phyloP scores from a whole-genome alignment of 2,329 filamentous ascomycete genomes.

The Fusarium begoniae region DNA sequence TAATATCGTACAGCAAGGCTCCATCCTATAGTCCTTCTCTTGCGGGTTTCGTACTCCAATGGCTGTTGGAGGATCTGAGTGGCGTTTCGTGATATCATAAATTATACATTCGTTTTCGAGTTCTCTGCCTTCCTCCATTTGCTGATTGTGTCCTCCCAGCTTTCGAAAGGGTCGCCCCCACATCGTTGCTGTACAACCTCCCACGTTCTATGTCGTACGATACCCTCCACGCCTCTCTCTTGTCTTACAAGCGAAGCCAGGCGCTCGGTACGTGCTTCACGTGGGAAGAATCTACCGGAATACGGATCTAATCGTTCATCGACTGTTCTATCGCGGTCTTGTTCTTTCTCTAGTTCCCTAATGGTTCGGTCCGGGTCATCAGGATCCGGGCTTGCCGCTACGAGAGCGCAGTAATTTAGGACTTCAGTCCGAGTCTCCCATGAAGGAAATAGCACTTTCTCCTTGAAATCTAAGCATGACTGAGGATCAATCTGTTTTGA shows the following conservation, averaged over 20 bases:
- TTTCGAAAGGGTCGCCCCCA: constrained; percentile 62
- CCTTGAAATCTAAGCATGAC: constrained; percentile 72
- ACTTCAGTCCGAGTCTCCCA: neutral
- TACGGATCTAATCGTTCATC: constrained; percentile 95
- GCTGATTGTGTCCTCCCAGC: constrained; percentile 73
- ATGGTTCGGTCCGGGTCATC: neutral
- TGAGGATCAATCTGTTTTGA: neutral
- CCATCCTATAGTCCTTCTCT: neutral
- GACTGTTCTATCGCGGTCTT: constrained; percentile 64
- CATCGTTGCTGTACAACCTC: constrained; percentile 80
- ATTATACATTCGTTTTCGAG: constrained; percentile 5
- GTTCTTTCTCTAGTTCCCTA: neutral
- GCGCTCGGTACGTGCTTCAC: constrained; percentile 81
- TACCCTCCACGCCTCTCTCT: constrained; percentile 79
- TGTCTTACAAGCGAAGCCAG: constrained; percentile 78
- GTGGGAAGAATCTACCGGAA: constrained; percentile 80
- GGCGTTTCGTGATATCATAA: neutral
- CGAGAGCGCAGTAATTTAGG: neutral
- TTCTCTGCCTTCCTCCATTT: constrained; percentile 62
- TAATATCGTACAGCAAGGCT: neutral
- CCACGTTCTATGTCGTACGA: constrained; percentile 87
- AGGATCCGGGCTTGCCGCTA: neutral
- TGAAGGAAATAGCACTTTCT: constrained; percentile 44
- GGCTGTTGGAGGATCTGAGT: neutral
- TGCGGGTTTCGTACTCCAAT: constrained; percentile 22